Percentiles rank a stretch among this genome's conserved stretches.
phyloP scores from a whole-genome alignment of 768 basidiomycete genomes.

The Termitomyces sp. region DNA sequence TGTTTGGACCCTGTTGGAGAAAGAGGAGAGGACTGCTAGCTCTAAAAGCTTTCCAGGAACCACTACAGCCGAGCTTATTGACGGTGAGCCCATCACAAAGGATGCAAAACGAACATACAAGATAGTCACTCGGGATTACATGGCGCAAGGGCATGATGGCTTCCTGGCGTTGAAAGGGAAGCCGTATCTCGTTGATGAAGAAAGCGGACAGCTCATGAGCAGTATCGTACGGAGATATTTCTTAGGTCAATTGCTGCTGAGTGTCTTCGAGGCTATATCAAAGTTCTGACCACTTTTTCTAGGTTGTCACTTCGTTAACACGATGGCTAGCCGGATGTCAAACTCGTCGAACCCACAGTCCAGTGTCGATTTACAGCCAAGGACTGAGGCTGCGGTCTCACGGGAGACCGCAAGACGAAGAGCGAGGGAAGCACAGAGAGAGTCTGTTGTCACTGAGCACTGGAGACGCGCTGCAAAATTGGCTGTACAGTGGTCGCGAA shows the following conservation, averaged over 20 bases:
- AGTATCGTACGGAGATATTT: conserved; percentile 78
- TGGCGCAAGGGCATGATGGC: conserved; percentile 83
- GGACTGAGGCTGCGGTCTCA: conserved; percentile 38
- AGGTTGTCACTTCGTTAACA: conserved; percentile 76
- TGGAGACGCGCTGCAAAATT: conserved; percentile 44
- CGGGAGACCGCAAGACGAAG: conserved; percentile 40
- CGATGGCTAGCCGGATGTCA: conserved; percentile 38
- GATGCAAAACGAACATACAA: conserved; percentile 58
- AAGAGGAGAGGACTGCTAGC: conserved; percentile 22
- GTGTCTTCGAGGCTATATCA: background rate
- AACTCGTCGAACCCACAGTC: conserved; percentile 14
- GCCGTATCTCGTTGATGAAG: conserved; percentile 73
- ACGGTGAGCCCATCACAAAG: conserved; percentile 50
- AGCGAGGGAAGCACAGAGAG: conserved; percentile 5
- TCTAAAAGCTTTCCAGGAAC: conserved; percentile 12
- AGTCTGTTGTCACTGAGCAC: conserved; percentile 26
- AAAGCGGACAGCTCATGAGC: conserved; percentile 75
- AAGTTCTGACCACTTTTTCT: background rate
- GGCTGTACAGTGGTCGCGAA: conserved; percentile 35
- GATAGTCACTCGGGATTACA: conserved; percentile 82
- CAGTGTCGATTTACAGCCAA: conserved; percentile 26
- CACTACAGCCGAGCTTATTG: conserved; percentile 28
- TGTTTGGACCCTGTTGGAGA: conserved; percentile 53
- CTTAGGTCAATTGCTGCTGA: conserved; percentile 46
- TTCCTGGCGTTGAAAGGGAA: conserved; percentile 62